These are phyloP conservation scores for Rheum nobile DNA, from an alignment of 148 eudicot species.

Conservation along the genomic window DNA sequence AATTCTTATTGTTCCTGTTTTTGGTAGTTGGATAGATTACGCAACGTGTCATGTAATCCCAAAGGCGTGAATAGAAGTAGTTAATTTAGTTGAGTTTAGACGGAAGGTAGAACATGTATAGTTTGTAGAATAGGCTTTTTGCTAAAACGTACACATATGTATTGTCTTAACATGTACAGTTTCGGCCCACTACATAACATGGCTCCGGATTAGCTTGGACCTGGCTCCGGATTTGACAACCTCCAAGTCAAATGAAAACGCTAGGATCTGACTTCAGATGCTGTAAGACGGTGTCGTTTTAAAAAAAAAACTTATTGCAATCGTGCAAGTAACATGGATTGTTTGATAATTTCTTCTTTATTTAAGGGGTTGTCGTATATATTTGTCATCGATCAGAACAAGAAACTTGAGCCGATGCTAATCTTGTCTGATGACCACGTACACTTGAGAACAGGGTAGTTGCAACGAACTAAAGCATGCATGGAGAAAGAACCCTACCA, in stretches of 20 bases:
- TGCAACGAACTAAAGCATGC: neutral
- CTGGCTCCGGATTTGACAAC: too few species aligned
- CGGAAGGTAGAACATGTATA: neutral
- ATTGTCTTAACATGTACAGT: neutral
- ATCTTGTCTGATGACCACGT: neutral
- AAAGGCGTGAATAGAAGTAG: neutral
- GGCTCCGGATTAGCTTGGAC: too few species aligned
- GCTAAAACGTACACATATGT: neutral
- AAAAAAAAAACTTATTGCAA: too few species aligned
- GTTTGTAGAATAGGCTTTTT: neutral
- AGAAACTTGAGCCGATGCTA: neutral
- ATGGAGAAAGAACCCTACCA: neutral
- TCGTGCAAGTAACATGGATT: neutral
- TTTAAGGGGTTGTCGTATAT: neutral
- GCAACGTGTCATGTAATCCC: too few species aligned
- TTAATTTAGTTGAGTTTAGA: neutral
- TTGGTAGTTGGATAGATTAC: too few species aligned
- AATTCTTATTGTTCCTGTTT: too few species aligned
- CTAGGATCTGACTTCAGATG: neutral
- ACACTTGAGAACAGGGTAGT: neutral
- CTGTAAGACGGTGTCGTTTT: neutral
- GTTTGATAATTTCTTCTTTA: neutral
- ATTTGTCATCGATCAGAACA: neutral
- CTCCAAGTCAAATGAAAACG: too few species aligned
- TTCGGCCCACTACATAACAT: too few species aligned